Base-by-base conservation (phyloP, 2,329 filamentous ascomycete genomes). In the Intubia oerlemansii region DNA sequence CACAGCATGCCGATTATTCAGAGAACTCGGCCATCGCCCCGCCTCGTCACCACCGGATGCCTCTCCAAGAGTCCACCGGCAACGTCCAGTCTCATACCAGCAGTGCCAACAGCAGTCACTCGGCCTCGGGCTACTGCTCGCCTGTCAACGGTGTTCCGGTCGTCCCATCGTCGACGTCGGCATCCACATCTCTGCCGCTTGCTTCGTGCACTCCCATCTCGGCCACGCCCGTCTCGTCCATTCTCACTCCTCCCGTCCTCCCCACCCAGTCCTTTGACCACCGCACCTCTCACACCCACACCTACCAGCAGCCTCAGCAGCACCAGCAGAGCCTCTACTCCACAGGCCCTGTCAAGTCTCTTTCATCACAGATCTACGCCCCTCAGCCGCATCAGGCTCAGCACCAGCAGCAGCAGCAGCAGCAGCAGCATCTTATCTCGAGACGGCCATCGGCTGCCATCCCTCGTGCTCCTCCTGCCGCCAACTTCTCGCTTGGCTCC, bases 1-100 rank as follows among this genome's bases (percentile, higher is more conserved):
- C 57, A 29, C 59, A 65, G 42, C 53, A 55, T 30, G 14, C 31
- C 40, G 62, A 56, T 42, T 58, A 57, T 30, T 49, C 52, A 33
- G 46, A 51, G n/a, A n/a, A n/a, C n/a, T n/a, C n/a, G n/a, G n/a
- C n/a, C n/a, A n/a, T n/a, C n/a, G n/a, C n/a, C n/a, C n/a, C n/a
- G n/a, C n/a, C n/a, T n/a, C n/a, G n/a, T n/a, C n/a, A n/a, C n/a
- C 49, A 49, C 37, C 42, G 57, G 34, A 48, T 55, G 34, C 61
- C 62, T 17, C 51, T 67, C 21, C 50, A 57, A 32, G 62, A 67
- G 40, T 54, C 58, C 13, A 59, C 53, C 10, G 55, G 56, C 39
- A 67, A 66, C 44, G 48, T 53, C 26, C 62, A 66, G 41, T 42
- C 33, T 11, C 34, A 34, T 32, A 12, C 28, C 34, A 32, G 27